These are phyloP conservation scores for Cerrena zonata DNA, from an alignment of 1,284 basidiomycete species.

Conservation along the genomic window DNA sequence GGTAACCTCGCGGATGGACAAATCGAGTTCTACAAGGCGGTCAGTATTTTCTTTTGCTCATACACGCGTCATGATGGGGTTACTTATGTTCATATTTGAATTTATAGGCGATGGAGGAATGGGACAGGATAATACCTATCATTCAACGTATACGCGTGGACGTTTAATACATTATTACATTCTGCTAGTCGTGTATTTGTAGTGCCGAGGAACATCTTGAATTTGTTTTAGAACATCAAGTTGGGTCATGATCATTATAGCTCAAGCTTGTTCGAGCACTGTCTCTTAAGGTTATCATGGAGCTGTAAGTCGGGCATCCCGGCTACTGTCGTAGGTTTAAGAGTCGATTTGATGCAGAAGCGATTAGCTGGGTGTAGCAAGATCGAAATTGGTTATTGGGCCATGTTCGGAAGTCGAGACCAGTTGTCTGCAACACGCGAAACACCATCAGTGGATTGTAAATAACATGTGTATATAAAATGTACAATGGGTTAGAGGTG, in stretches of 20 bases:
- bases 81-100: constrained; percentile 9
- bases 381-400: background rate
- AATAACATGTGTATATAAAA: background rate
- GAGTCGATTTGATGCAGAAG: too few relatives aligned
- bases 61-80: too few relatives aligned
- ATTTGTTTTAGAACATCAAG: background rate
- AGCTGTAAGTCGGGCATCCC: too few relatives aligned
- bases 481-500: too few relatives aligned
- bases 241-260: background rate
- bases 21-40: constrained; percentile 87
- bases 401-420: background rate
- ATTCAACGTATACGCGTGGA: constrained; percentile 85
- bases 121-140: constrained; percentile 84
- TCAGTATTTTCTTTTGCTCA: constrained; percentile 32
- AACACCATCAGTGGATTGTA: background rate
- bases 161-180: constrained; percentile 42
- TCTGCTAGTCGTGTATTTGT: constrained; percentile 12
- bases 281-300: background rate
- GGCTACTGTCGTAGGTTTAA: too few relatives aligned
- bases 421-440: background rate
- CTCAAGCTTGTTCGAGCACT: background rate
- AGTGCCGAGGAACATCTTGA: background rate
- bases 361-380: too few relatives aligned
- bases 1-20: constrained; percentile 86
- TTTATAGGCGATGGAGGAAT: constrained; percentile 80